Evolutionary conservation across 164 flowering plant genomes (phyloP), one percentile per base, ranked within the genome.

Genomic region (Vitis cinerea): DNA sequence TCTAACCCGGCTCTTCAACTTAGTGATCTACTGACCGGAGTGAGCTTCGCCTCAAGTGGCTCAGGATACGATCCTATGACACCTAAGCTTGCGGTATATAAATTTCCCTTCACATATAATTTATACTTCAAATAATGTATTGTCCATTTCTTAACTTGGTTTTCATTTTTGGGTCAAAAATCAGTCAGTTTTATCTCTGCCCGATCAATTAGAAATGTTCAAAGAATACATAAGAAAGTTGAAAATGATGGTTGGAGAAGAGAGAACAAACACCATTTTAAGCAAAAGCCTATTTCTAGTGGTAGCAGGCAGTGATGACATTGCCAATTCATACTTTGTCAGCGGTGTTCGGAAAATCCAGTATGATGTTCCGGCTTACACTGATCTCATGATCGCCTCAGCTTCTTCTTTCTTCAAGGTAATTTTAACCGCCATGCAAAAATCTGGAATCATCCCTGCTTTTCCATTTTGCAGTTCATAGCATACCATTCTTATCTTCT

Each of bases 141-240:
- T 2, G 2, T 37, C 7, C 44, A 37, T 37, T 37, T 37, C 44
- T 6, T 37, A 37, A 37, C 4, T 37, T 37, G 44, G 44, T 37
- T 37, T 37, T 37, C 4, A 37, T 37, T 37, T 27, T 44, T 0
- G 4, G 52, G 48, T 44, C 10, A 53, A 37, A 37, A 37, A 37
- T 37, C 44, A 37, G 44, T 37, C 44, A 3, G 44, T 37, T 37
- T 37, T 37, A 37, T 37, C 44, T 0, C 11, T 83, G 11, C 10
- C 76, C 16, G 80, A 77, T 51, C 88, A 87, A 37, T n/a, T 87
- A 4, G 59, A 72, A 1, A 2, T 76, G 66, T 83, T 82, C 74
- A 75, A 74, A 64, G 80, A 76, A 12, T 81, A 76, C 74, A 66
- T 16, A 59, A 59, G 10, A 19, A 80, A 63, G 67, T 6, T 86